Base-by-base conservation (phyloP, 495 filamentous ascomycete genomes). In the Trichoderma asperelloides region DNA sequence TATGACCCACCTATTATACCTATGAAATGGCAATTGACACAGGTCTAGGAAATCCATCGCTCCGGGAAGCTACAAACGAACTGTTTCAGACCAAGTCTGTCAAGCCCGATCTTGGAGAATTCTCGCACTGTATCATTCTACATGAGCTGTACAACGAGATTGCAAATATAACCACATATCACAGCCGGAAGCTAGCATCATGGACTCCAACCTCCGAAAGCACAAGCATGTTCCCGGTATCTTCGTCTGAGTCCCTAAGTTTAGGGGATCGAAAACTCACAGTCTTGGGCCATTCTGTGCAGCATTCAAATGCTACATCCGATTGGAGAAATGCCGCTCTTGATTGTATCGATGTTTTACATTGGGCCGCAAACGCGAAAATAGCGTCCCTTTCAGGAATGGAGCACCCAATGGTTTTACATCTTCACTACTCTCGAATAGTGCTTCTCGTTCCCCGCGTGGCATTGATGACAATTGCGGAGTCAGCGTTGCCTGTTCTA, bases 291-390 rank as follows among this genome's bases (percentile, higher is more conserved):
- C 39, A 25, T 25, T 25, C 63, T 47, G n/a, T 47, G 21, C 33
- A 43, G 3, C 45, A 23, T 7, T 27, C 23, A 49, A 27, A 21
- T 23, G n/a, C 37, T 33, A 6, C 3, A 27, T 47, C 82, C 4
- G 83, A 82, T 66, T 86, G 83, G 83, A 78, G 82, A 33, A 86
- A 86, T 69, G 80, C 81, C 62, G 77, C 81, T 23, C 85, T 83
- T 62, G 83, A 86, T 69, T 82, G 78, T 63, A 67, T 86, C 18
- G 83, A 86, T 67, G 80, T 84, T 25, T 75, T 86, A 12, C 83
- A 86, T 66, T 86, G 83, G 83, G 76, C 76, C 18, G 82, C 82
- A 23, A 84, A 84, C 65, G 76, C 73, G 51, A 75, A 77, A 5
- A 78, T 81, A 33, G 76, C 78, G 1, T 78, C 77, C 68, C 77